Base-by-base conservation (phyloP, 2,329 filamentous ascomycete genomes). In the Pestalotiopsis sp. region DNA sequence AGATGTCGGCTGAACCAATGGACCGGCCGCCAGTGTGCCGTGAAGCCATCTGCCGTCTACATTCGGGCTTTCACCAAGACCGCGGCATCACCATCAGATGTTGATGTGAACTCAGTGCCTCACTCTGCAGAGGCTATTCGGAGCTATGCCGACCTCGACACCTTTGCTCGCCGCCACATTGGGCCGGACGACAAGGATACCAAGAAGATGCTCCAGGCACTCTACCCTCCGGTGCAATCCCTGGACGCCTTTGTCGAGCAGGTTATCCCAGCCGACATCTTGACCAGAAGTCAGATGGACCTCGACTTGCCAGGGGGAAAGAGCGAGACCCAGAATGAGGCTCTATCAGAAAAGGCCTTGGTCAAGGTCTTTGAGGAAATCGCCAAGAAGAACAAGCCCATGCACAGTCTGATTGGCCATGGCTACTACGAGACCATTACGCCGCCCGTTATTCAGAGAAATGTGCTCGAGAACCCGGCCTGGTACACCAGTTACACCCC, bases 401-500 rank as follows among this genome's bases (percentile, higher is more conserved):
- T 83, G 68, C 83, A 89, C 74, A 95, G 89, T 76, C 92, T 95
- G 77, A 95, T 97, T 73, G 95, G 95, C 4, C 90, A 89, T 68
- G 95, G 95, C 68, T 98, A 98, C 85, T 94, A 95, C 73, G 91
- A 90, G 45, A 95, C 94, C n/a, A 88, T 92, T 73, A 92, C 93
- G 0, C 95, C 95, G 4, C 89, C 93, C 68, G 95, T 98, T 68
- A 97, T 98, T 79, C 93, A 96, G 85, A 88, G 95, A 73, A 98
- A 98, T 78, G 87, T 98, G 4, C 84, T 98, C 69, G 94, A 98
- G 85, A 95, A 92, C 79, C 95, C 95, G 4, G 94, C 91, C 11
- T 98, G 95, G 95, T 98, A 98, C 80, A 98, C 95, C 56, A 97
- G 94, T 83, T 98, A 98, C 81, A 98, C 95, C 0, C 95, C 95